Evolutionary conservation across 768 basidiomycete genomes (phyloP).

Genomic region (Russula ochroleuca): DNA sequence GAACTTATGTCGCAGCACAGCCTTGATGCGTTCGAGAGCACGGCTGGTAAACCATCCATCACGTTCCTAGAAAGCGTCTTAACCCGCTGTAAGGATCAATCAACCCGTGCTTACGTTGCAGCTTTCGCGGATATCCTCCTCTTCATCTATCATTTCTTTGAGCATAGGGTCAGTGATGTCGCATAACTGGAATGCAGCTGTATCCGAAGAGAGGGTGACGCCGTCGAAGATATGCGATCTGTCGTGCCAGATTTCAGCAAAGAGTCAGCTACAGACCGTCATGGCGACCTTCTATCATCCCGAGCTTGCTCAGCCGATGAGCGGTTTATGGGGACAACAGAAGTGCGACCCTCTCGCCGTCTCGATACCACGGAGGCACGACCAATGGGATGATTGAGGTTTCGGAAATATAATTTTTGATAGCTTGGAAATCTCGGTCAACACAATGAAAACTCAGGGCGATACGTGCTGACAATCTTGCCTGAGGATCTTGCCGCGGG

Average conservation of each 20-base stretch:
- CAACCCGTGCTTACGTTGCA: slow-evolving; percentile 62
- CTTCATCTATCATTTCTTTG: slow-evolving; percentile 71
- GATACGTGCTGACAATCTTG: slow-evolving; percentile 60
- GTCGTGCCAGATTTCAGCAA: not conserved
- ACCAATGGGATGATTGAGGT: slow-evolving; percentile 74
- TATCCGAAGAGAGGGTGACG: slow-evolving; percentile 68
- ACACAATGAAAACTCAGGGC: not conserved
- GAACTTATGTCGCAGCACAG: slow-evolving; percentile 80
- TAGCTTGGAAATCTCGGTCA: slow-evolving; percentile 46
- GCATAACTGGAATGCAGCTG: slow-evolving; percentile 90
- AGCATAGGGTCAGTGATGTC: slow-evolving; percentile 88
- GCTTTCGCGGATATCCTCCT: slow-evolving; percentile 59
- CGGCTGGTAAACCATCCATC: slow-evolving; percentile 86
- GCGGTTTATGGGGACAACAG: slow-evolving; percentile 31
- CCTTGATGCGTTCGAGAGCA: slow-evolving; percentile 78
- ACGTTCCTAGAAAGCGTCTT: slow-evolving; percentile 49
- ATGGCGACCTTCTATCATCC: slow-evolving; percentile 27
- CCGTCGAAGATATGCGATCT: slow-evolving; percentile 89
- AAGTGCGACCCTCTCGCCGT: slow-evolving; percentile 50
- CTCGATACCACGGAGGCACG: slow-evolving; percentile 72
- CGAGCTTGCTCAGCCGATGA: slow-evolving; percentile 36
- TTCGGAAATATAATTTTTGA: slow-evolving; percentile 88
- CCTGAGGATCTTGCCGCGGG: slow-evolving; percentile 66
- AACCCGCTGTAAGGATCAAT: slow-evolving; percentile 2
- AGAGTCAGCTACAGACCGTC: slow-evolving; percentile 12